phyloP scores from a whole-genome alignment of 1,284 basidiomycete genomes.

The Melampsora abietis-canadensis region DNA sequence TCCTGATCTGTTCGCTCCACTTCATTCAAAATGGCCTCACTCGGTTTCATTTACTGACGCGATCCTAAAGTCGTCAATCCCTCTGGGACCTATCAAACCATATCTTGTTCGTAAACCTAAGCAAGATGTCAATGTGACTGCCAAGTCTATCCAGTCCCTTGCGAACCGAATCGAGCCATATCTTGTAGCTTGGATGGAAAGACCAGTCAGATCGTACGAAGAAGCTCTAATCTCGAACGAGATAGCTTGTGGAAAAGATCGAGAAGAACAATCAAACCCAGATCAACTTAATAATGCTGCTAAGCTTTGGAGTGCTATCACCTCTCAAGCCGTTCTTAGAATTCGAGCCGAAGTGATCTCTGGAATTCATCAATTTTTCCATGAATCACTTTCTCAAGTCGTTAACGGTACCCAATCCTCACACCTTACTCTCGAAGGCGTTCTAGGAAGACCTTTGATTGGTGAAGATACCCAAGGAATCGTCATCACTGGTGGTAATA shows the following conservation, averaged over 20 bases:
- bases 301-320: neutral
- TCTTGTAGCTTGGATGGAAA: neutral
- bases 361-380: neutral
- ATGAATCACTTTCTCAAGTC: neutral
- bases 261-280: constrained; percentile 2
- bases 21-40: too few relatives aligned
- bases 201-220: neutral
- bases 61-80: too few relatives aligned
- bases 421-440: constrained; percentile 2
- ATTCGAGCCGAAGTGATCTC: neutral
- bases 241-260: neutral
- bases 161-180: neutral
- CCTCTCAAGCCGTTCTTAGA: neutral
- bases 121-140: too few relatives aligned
- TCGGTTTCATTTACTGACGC: too few relatives aligned
- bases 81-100: too few relatives aligned
- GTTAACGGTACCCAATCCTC: neutral
- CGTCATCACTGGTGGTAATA: constrained; percentile 4
- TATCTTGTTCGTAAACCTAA: too few relatives aligned
- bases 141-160: neutral
- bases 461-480: neutral
- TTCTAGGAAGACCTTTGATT: neutral
- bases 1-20: neutral
- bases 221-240: neutral
- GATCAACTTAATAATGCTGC: neutral